A percentile compares a stretch with the other conserved stretches of the same genome.
Evolutionary conservation across 345 rosid species (phyloP).

Genomic region (Euclidium syriacum): DNA sequence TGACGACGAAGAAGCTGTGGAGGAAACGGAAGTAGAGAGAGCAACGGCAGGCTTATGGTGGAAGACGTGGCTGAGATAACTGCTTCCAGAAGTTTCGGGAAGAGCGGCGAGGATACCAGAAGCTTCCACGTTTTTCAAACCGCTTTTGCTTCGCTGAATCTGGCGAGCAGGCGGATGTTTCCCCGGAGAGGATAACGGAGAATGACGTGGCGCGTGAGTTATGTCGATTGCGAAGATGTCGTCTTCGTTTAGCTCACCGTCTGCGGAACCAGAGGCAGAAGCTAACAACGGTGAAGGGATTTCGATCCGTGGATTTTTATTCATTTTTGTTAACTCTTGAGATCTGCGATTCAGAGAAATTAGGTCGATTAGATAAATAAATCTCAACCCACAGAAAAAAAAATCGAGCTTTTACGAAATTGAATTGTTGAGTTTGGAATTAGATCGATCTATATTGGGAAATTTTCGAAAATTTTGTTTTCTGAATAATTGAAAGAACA

Average conservation of each 20-base stretch:
- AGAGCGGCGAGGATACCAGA: constrained; percentile 83
- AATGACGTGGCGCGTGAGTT: constrained; percentile 27
- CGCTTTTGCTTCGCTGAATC: constrained; percentile 27
- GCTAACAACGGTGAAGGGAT: constrained; percentile 20
- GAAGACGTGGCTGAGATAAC: constrained; percentile 36
- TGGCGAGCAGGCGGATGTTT: constrained; percentile 22
- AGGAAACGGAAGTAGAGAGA: constrained; percentile 34
- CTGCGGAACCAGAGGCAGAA: constrained; percentile 28
- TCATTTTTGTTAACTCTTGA: constrained; percentile 15
- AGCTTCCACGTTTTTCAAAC: constrained; percentile 39
- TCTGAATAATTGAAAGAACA: neutral
- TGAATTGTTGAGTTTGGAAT: neutral
- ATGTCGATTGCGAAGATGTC: constrained; percentile 58
- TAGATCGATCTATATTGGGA: neutral
- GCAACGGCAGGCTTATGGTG: constrained; percentile 53
- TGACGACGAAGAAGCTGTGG: constrained; percentile 39
- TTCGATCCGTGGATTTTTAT: constrained; percentile 12
- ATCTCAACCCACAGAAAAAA: neutral
- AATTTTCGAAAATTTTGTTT: constrained; percentile 1
- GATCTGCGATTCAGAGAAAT: constrained; percentile 18
- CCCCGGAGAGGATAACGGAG: constrained; percentile 15
- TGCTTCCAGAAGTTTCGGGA: constrained; percentile 39
- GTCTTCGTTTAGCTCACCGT: constrained; percentile 64
- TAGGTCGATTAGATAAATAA: neutral
- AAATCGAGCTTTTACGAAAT: neutral